Conservation (phyloP, 2,329 filamentous ascomycete species). For the Botrytis sinoallii region DNA sequence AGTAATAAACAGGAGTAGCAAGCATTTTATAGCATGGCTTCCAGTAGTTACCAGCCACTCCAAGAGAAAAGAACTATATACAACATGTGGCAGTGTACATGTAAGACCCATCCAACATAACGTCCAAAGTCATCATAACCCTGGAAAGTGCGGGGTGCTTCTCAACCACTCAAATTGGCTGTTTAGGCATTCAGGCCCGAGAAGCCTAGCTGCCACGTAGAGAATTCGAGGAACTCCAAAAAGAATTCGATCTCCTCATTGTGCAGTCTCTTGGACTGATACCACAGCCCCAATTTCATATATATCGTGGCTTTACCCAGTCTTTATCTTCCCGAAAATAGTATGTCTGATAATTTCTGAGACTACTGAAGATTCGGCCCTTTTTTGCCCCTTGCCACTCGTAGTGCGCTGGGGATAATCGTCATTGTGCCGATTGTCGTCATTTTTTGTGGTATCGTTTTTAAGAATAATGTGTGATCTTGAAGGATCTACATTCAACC, state of each 20-base stretch:
- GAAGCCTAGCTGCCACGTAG: not conserved
- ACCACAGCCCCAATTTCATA: not conserved
- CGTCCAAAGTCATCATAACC: not conserved
- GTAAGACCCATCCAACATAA: not conserved
- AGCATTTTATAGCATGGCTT: not conserved
- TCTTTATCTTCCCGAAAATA: not conserved
- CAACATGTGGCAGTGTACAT: not conserved
- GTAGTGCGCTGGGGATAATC: not conserved
- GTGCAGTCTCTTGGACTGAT: not conserved
- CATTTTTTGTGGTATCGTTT: not conserved
- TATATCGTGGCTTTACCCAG: constrained; percentile 2
- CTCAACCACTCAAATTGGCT: not conserved
- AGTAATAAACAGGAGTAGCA: not conserved
- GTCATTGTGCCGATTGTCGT: not conserved
- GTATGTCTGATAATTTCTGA: not conserved
- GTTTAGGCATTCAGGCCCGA: constrained; percentile 8
- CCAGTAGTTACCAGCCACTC: not conserved
- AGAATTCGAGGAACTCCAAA: not conserved
- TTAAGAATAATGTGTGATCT: not conserved
- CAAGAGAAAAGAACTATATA: not conserved
- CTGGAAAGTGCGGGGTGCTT: not conserved
- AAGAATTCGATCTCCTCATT: not conserved
- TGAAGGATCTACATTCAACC: constrained; percentile 27
- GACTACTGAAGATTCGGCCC: not conserved
- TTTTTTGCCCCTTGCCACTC: constrained; percentile 4